Conservation (phyloP, 768 basidiomycete genomes). For the Polyporus arcularius region DNA sequence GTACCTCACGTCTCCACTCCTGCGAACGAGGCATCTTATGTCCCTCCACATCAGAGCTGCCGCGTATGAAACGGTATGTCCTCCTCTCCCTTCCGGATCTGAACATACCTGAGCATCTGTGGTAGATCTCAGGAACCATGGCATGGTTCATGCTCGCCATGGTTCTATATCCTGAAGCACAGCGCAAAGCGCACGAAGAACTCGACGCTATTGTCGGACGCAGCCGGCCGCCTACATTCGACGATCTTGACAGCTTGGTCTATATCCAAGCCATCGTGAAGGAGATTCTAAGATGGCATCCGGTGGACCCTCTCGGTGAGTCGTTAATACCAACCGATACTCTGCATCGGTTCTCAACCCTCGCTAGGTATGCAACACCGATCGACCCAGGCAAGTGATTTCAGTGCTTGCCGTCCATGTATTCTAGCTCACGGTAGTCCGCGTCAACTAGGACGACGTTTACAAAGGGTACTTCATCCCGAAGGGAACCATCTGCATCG, state of each 20-base stretch:
- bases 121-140: neutral
- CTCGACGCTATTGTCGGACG: constrained; percentile 3
- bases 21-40: neutral
- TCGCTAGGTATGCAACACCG: neutral
- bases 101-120: too few species aligned
- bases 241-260: constrained; percentile 5
- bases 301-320: constrained; percentile 6
- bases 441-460: constrained; percentile 8
- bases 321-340: neutral
- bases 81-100: neutral
- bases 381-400: neutral
- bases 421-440: neutral
- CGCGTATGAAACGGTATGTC: neutral
- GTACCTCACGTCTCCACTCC: neutral
- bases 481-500: constrained; percentile 13
- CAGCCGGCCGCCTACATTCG: constrained; percentile 1
- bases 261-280: constrained; percentile 11
- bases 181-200: constrained; percentile 8
- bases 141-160: constrained; percentile 8
- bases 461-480: constrained; percentile 20
- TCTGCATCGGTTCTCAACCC: neutral
- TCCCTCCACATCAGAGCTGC: neutral
- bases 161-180: constrained; percentile 5
- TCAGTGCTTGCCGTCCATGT: too few species aligned
- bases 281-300: constrained; percentile 10